Evolutionary conservation across 2,329 filamentous ascomycete species (phyloP), one percentile per base, ranked within the genome.

Genomic region (Fusarium marasasianum): DNA sequence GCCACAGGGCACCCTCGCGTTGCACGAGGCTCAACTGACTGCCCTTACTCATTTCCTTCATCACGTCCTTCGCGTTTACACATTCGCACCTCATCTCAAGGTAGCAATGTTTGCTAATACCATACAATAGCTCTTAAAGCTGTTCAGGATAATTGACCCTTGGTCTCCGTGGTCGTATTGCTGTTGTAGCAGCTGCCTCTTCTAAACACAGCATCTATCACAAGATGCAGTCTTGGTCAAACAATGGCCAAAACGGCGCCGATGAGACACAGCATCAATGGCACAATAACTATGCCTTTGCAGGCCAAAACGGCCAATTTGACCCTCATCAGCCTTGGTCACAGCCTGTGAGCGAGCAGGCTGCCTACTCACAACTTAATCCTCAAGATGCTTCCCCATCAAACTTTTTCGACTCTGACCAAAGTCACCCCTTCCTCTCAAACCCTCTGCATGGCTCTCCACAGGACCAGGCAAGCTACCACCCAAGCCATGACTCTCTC

Each of bases 151-250:
- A 75, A 75, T 78, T 78, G 69, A 77, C 67, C 64, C 45, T 78
- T 78, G 70, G 77, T 70, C 66, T 50, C 47, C 47, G 64, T 65
- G 60, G 63, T 61, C 54, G 66, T 74, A 63, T 73, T 75, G 67
- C 68, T 78, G 68, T 63, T 58, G 70, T 68, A 55, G 75, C 62
- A 70, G 68, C 75, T 63, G 66, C 58, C 63, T 66, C 67, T 76
- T 31, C 71, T 64, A 75, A 72, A 63, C 71, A 72, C 69, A 73
- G 66, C 54, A 37, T 56, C 56, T 53, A 61, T 37, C 51, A 66
- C 78, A 80, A 78, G 71, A 84, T 84, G 83, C 83, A 84, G 80
- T 82, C 83, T 67, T 84, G 83, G 83, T 73, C 82, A 45, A 79
- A 78, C 63, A 74, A 79, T 65, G 79, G 80, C 75, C 82, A 83